A percentile compares a stretch with the other conserved stretches of the same genome.
Evolutionary conservation across 2,329 filamentous ascomycete species (phyloP).

Genomic region (Trichoderma citrinoviride): DNA sequence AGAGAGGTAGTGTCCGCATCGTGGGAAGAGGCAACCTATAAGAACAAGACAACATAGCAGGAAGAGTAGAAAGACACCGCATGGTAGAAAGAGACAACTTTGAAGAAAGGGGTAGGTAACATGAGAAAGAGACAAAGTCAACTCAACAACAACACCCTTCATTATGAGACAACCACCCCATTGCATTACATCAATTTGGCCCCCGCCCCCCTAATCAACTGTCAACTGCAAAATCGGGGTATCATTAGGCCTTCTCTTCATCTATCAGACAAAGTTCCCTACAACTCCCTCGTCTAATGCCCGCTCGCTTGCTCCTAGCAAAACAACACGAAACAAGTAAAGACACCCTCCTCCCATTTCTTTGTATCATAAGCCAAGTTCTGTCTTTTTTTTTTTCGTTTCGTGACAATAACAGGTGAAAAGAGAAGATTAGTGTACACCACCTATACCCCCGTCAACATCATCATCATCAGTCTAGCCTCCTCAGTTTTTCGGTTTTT

Average conservation of each 20-base stretch:
- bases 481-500: not conserved
- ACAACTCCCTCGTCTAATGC: conserved; percentile 17
- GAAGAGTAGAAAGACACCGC: too few relatives aligned
- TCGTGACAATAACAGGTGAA: not conserved
- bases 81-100: too few relatives aligned
- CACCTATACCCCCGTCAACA: not conserved
- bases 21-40: too few relatives aligned
- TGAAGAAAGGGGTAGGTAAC: too few relatives aligned
- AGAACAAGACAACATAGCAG: too few relatives aligned
- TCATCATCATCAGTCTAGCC: not conserved
- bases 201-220: not conserved
- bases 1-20: too few relatives aligned
- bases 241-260: conserved; percentile 39
- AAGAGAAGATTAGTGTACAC: conserved; percentile 19
- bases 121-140: not conserved
- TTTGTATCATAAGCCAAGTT: conserved; percentile 21
- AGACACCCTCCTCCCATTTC: not conserved
- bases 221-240: conserved; percentile 33
- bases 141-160: not conserved
- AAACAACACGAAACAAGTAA: not conserved
- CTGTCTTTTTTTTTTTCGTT: not conserved
- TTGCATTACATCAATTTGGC: not conserved
- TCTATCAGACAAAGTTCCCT: conserved; percentile 25
- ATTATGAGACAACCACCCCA: not conserved
- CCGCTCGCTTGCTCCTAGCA: conserved; percentile 4